Evolutionary conservation across 2,329 filamentous ascomycete species (phyloP).

Genomic region (Clarireedia sp.): DNA sequence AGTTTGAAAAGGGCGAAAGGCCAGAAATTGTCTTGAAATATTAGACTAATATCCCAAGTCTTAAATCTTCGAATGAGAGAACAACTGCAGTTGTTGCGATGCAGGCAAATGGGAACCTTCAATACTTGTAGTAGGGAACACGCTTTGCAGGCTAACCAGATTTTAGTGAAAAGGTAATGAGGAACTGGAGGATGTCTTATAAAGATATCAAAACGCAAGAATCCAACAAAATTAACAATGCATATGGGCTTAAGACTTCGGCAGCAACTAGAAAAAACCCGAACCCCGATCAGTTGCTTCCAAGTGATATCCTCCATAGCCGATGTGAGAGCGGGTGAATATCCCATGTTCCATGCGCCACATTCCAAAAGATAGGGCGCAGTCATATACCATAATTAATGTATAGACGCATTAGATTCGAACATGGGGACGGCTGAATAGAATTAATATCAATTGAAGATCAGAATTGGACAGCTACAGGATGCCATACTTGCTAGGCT

Average conservation of each 20-base stretch:
- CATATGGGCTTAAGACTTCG: not conserved
- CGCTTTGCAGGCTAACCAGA: not conserved
- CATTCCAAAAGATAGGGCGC: slow-evolving; percentile 11
- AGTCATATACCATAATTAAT: slow-evolving; percentile 13
- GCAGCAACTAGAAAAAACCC: slow-evolving; percentile 1
- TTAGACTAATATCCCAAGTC: not conserved
- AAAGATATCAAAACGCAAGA: not conserved
- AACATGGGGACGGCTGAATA: slow-evolving; percentile 23
- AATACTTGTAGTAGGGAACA: not conserved
- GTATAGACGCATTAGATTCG: slow-evolving; percentile 12
- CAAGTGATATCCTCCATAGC: slow-evolving; percentile 23
- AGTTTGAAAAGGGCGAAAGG: not conserved
- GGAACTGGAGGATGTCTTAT: slow-evolving; percentile 1
- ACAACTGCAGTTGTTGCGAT: not conserved
- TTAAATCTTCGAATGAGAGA: not conserved
- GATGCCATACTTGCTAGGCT: slow-evolving; percentile 8
- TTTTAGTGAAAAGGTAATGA: not conserved
- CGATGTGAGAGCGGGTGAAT: slow-evolving; percentile 24
- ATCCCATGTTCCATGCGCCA: slow-evolving; percentile 18
- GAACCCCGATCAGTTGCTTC: slow-evolving; percentile 21
- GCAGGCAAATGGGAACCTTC: not conserved
- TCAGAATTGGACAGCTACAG: slow-evolving; percentile 11
- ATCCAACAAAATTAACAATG: not conserved
- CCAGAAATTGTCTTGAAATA: not conserved
- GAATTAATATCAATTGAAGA: slow-evolving; percentile 5